Evolutionary conservation across 345 rosid genomes (phyloP).

Genomic region (Raphanus raphanistrum): DNA sequence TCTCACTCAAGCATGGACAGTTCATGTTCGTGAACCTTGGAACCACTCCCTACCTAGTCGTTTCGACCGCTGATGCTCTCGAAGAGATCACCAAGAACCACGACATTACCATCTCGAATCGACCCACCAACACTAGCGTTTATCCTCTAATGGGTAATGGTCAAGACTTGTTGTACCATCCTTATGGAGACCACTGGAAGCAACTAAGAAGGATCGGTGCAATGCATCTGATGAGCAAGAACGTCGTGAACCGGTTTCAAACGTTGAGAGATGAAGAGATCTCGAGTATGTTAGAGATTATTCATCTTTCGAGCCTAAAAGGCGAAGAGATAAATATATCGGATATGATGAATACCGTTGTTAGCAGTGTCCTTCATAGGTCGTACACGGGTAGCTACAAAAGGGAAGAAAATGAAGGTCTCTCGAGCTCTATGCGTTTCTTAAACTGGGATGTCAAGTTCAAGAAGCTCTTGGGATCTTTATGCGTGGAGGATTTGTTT

Average conservation of each 20-base stretch:
- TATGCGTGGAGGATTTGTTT: constrained; percentile 28
- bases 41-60: constrained; percentile 25
- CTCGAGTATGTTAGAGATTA: constrained; percentile 22
- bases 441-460: constrained; percentile 42
- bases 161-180: constrained; percentile 33
- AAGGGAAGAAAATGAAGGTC: constrained; percentile 41
- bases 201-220: constrained; percentile 23
- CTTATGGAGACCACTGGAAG: constrained; percentile 38
- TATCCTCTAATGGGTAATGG: constrained; percentile 17
- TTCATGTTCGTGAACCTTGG: constrained; percentile 36
- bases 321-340: constrained; percentile 41
- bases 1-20: constrained; percentile 31
- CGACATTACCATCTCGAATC: constrained; percentile 21
- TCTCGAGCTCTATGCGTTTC: constrained; percentile 58
- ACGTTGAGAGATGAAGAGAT: constrained; percentile 35
- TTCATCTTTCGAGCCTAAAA: constrained; percentile 21
- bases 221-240: constrained; percentile 21
- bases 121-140: constrained; percentile 16
- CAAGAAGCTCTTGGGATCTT: constrained; percentile 37
- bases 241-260: constrained; percentile 21
- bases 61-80: constrained; percentile 29
- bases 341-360: constrained; percentile 12
- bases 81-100: constrained; percentile 32
- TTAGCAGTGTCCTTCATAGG: constrained; percentile 36
- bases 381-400: constrained; percentile 50